Evolutionary conservation across 2,329 filamentous ascomycete genomes (phyloP), one percentile per base, ranked within the genome.

Genomic region (Fusarium austroafricanum): DNA sequence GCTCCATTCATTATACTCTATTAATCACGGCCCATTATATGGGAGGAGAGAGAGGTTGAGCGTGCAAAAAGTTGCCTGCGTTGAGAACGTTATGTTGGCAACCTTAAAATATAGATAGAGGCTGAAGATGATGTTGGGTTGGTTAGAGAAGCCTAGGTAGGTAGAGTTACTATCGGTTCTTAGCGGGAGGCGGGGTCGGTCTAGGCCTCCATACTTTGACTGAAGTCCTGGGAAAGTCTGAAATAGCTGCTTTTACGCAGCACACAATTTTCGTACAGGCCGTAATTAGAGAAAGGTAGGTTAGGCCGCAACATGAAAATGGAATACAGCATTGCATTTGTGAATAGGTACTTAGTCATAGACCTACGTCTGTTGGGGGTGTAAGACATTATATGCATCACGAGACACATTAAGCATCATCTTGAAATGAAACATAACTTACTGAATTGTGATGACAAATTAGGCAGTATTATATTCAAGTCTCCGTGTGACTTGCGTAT

Each of bases 1-100:
- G 78, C 73, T 84, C 84, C 84, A 87, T 87, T 75, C 79, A 80
- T 78, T 72, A 70, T 71, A 75, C 23, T 59, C 33, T 55, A 28
- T 59, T 53, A 43, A 49, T 15, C 38, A 28, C 29, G 35, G 39
- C 71, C 64, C 68, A 71, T 71, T 47, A 29, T 67, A 35, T 55
- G 60, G 61, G 63, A 50, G 18, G 26, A 14, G 46, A 14, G 26
- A 26, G 40, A 50, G 31, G 51, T 53, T 42, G 51, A 51, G 63
- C 26, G 53, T 21, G 60, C 38, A 18, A 40, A 59, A 44, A 38
- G 39, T 45, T 58, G 60, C 50, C 44, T 60, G 50, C 56, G 51
- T 31, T 38, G 46, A 43, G 40, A 50, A 61, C 33, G 40, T 55
- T 66, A 59, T 33, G 47, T 52, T 67, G 64, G 12, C 29, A 10